Conservation (phyloP, 805 yeast species). For the Candida ortonii region DNA sequence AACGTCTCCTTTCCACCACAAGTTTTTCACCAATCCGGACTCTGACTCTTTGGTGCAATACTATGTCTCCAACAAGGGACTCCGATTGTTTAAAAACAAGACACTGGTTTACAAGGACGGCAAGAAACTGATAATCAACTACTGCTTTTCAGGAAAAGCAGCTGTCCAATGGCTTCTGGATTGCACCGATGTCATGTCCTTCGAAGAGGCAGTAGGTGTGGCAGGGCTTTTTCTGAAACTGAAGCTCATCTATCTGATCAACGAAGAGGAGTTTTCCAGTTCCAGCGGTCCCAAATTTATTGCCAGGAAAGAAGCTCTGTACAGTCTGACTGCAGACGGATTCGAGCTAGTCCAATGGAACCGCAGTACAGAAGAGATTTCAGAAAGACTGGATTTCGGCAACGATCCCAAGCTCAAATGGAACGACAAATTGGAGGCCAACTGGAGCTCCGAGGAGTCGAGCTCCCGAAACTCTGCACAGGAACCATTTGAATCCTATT, state of each 20-base stretch:
- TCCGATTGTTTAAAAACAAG: constrained; percentile 52
- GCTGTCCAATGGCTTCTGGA: constrained; percentile 87
- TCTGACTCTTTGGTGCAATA: constrained; percentile 81
- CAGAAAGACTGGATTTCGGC: background rate
- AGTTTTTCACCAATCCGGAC: constrained; percentile 83
- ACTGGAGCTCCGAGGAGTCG: constrained; percentile 4
- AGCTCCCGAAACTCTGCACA: background rate
- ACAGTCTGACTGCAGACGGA: constrained; percentile 24
- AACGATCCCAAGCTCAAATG: background rate
- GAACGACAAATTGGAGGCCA: constrained; percentile 1
- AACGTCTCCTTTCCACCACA: constrained; percentile 66
- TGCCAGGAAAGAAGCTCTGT: constrained; percentile 21
- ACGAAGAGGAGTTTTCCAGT: constrained; percentile 22
- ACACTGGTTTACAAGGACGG: constrained; percentile 12
- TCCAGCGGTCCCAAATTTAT: constrained; percentile 6
- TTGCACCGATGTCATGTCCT: constrained; percentile 68
- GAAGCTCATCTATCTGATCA: constrained; percentile 42
- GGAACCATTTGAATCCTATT: constrained; percentile 5
- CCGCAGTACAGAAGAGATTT: background rate
- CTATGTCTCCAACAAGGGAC: constrained; percentile 63
- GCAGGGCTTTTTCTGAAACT: constrained; percentile 48
- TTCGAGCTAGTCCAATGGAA: constrained; percentile 25
- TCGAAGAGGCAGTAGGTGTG: constrained; percentile 51
- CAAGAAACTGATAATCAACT: constrained; percentile 35
- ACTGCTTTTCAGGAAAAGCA: constrained; percentile 70